Percentiles rank a stretch among this genome's conserved stretches.
Evolutionary conservation across 1,139 yeast species (phyloP).

Genomic region (Saccharomyces hybrid): DNA sequence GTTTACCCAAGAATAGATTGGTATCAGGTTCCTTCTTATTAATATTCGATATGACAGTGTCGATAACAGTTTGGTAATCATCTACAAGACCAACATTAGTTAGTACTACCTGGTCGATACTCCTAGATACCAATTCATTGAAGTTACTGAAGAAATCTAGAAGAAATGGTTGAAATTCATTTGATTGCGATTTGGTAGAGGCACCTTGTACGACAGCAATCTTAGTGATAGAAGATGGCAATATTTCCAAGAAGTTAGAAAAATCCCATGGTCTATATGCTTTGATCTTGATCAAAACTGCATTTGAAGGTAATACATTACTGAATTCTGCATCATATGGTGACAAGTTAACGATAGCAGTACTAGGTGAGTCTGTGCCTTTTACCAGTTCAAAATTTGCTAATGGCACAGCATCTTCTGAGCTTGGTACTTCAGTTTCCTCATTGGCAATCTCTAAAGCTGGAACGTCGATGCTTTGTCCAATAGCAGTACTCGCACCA

Average conservation of each 20-base stretch:
- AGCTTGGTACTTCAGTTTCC: background rate
- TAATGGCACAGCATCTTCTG: background rate
- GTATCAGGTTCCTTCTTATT: slow-evolving; percentile 51
- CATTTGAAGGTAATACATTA: slow-evolving; percentile 32
- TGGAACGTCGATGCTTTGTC: slow-evolving; percentile 9
- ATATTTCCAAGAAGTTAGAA: slow-evolving; percentile 39
- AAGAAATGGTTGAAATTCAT: slow-evolving; percentile 55
- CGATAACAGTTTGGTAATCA: slow-evolving; percentile 40
- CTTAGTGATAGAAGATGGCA: slow-evolving; percentile 52
- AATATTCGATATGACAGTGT: slow-evolving; percentile 48
- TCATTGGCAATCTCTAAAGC: slow-evolving; percentile 5
- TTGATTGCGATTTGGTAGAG: slow-evolving; percentile 33
- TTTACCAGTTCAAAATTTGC: slow-evolving; percentile 1
- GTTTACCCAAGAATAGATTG: slow-evolving; percentile 54
- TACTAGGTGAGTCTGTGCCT: slow-evolving; percentile 13
- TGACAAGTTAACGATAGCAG: slow-evolving; percentile 57
- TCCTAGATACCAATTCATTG: slow-evolving; percentile 40
- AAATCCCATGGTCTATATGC: slow-evolving; percentile 68
- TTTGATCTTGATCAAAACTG: slow-evolving; percentile 51
- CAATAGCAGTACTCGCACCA: slow-evolving; percentile 26
- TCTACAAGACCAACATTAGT: slow-evolving; percentile 54
- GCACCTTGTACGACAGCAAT: slow-evolving; percentile 59
- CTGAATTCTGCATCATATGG: slow-evolving; percentile 43
- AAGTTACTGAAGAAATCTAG: slow-evolving; percentile 67
- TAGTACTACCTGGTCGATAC: slow-evolving; percentile 41